Percentiles rank a stretch among this genome's conserved stretches.
These are phyloP conservation scores for Phaseolus coccineus DNA, from an alignment of 331 rosid species.

Conservation along the genomic window DNA sequence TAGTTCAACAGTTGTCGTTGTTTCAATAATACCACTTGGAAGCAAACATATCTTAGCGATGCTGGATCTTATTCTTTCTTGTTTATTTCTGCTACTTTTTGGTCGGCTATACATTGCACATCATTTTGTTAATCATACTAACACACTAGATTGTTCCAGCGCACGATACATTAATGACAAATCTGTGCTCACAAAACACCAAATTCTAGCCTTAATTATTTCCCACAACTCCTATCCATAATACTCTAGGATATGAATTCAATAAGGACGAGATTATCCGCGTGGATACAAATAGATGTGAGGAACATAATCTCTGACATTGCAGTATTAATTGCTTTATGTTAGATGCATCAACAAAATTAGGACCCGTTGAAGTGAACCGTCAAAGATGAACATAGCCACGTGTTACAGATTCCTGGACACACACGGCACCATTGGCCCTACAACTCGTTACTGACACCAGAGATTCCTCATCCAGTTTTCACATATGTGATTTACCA, in stretches of 20 bases:
- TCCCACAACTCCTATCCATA: constrained; percentile 39
- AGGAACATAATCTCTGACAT: constrained; percentile 9
- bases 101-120: constrained; percentile 45
- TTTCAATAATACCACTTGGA: constrained; percentile 39
- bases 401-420: constrained; percentile 56
- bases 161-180: constrained; percentile 36
- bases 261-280: constrained; percentile 38
- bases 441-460: constrained; percentile 56
- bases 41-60: constrained; percentile 48
- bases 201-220: constrained; percentile 42
- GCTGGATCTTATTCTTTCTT: constrained; percentile 43
- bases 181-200: constrained; percentile 36
- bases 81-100: constrained; percentile 41
- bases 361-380: constrained; percentile 54
- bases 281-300: constrained; percentile 29
- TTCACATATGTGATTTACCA: constrained; percentile 43
- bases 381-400: constrained; percentile 50
- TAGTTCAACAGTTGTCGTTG: constrained; percentile 26
- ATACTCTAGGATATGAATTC: constrained; percentile 20
- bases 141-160: constrained; percentile 11
- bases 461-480: constrained; percentile 40
- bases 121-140: constrained; percentile 36
- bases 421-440: constrained; percentile 58
- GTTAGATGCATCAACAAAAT: constrained; percentile 47
- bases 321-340: constrained; percentile 37